phyloP scores from a whole-genome alignment of 2,329 filamentous ascomycete genomes.

The Neonectria ditissima region DNA sequence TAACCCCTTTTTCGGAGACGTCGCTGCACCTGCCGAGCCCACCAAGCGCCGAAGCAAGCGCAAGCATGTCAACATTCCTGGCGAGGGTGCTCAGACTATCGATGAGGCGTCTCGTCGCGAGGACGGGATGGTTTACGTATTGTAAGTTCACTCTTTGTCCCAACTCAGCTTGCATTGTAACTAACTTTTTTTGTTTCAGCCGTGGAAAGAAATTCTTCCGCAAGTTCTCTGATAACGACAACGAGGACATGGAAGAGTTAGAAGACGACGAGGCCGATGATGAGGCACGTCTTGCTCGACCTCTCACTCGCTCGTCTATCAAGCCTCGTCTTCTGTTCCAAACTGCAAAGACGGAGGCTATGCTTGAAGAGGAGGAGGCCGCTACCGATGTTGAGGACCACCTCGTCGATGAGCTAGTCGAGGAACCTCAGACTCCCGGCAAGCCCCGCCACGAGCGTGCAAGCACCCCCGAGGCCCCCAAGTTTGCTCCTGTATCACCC shows the following conservation, averaged over 20 bases:
- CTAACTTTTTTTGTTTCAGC: slow-evolving; percentile 58
- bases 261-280: slow-evolving; percentile 52
- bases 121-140: slow-evolving; percentile 80
- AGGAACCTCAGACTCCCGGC: slow-evolving; percentile 53
- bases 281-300: slow-evolving; percentile 53
- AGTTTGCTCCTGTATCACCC: slow-evolving; percentile 69
- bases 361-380: slow-evolving; percentile 69
- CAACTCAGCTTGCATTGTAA: slow-evolving; percentile 18
- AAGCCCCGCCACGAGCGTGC: slow-evolving; percentile 46
- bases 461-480: slow-evolving; percentile 66
- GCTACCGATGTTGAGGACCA: slow-evolving; percentile 68
- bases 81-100: slow-evolving; percentile 69
- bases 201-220: slow-evolving; percentile 84
- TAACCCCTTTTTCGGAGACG: slow-evolving; percentile 77
- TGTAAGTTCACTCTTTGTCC: slow-evolving; percentile 67
- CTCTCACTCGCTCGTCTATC: slow-evolving; percentile 74
- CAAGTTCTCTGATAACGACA: slow-evolving; percentile 66
- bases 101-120: slow-evolving; percentile 73
- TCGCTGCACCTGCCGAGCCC: slow-evolving; percentile 53
- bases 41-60: slow-evolving; percentile 66
- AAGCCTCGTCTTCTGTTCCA: slow-evolving; percentile 81
- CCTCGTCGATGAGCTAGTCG: slow-evolving; percentile 41
- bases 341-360: slow-evolving; percentile 57
- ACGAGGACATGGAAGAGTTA: slow-evolving; percentile 47
- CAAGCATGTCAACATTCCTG: slow-evolving; percentile 65